Conservation (phyloP, 108 stramenopile species). For the Cyclostephanos invisitatus region DNA sequence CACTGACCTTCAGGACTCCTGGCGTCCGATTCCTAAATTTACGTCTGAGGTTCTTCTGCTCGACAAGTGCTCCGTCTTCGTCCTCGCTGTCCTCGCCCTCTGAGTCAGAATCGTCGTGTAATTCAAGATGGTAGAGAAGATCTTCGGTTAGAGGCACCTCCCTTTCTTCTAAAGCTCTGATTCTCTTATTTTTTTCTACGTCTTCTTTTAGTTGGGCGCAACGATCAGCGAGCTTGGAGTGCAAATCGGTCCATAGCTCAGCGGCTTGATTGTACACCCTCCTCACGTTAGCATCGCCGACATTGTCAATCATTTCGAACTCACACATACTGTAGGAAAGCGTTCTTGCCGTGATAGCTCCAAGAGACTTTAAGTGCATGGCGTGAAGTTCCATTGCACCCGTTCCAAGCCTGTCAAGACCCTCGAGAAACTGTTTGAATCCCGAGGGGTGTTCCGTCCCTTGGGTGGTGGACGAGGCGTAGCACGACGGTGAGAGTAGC, state of each 20-base stretch:
- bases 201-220: constrained; percentile 9
- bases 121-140: constrained; percentile 13
- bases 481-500: not conserved
- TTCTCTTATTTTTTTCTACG: constrained; percentile 13
- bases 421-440: constrained; percentile 55
- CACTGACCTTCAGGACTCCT: not conserved
- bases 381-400: constrained; percentile 75
- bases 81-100: constrained; percentile 27
- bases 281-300: constrained; percentile 32
- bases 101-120: constrained; percentile 16
- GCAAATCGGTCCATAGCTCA: constrained; percentile 55
- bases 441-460: constrained; percentile 47
- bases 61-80: constrained; percentile 16
- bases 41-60: constrained; percentile 30
- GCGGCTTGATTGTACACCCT: constrained; percentile 52
- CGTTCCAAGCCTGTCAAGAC: constrained; percentile 52
- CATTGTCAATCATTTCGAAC: constrained; percentile 60
- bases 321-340: constrained; percentile 65
- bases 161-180: not conserved
- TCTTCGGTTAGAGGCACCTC: constrained; percentile 12
- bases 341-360: constrained; percentile 54
- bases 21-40: constrained; percentile 23
- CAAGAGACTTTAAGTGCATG: constrained; percentile 68
- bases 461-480: not conserved
- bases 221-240: constrained; percentile 35